Conservation (phyloP, 495 filamentous ascomycete genomes). For the Neurospora sp. region DNA sequence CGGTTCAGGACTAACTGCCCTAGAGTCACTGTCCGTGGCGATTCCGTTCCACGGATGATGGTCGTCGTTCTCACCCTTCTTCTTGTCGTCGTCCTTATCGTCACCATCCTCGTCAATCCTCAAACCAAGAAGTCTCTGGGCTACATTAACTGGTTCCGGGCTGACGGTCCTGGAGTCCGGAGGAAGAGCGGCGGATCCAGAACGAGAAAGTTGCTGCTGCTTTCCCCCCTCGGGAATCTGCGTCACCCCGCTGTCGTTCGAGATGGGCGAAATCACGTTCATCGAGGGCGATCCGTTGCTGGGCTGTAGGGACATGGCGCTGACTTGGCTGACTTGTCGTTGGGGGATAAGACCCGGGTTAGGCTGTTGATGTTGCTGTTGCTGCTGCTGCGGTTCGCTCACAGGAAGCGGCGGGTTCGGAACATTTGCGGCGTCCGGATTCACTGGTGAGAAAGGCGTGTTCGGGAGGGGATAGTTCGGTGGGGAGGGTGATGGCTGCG, state of each 20-base stretch:
- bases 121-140: neutral
- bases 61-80: neutral
- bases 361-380: neutral
- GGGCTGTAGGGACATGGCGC: slow-evolving; percentile 20
- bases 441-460: slow-evolving; percentile 11
- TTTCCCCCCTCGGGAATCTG: slow-evolving; percentile 5
- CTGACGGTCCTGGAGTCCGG: slow-evolving; percentile 15
- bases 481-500: neutral
- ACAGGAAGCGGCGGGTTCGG: slow-evolving; percentile 5
- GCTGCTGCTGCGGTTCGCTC: neutral
- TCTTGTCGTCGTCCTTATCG: neutral
- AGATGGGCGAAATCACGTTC: slow-evolving; percentile 1
- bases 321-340: slow-evolving; percentile 17
- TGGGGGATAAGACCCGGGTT: slow-evolving; percentile 6
- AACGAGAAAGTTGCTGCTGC: neutral
- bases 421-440: slow-evolving; percentile 4
- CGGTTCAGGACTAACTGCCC: neutral
- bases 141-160: slow-evolving; percentile 10
- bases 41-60: neutral
- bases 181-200: neutral
- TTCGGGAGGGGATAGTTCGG: slow-evolving; percentile 3
- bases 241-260: slow-evolving; percentile 1
- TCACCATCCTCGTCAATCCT: neutral
- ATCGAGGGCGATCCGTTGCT: neutral
- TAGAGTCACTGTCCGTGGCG: neutral